phyloP scores from a whole-genome alignment of 2,329 filamentous ascomycete species.

The Alternaria viburni region DNA sequence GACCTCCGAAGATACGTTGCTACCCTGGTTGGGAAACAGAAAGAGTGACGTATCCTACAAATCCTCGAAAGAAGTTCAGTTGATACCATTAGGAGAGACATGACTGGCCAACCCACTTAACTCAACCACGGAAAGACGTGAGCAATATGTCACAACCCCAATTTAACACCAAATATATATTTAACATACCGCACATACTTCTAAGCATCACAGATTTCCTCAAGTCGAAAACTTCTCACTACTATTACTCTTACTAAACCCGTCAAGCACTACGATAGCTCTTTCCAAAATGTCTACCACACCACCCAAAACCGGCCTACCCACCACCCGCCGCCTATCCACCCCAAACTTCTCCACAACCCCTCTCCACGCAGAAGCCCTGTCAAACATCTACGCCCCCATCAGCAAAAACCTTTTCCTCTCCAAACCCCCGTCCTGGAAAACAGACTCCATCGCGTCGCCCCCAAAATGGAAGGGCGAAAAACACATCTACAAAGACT shows the following conservation, averaged over 20 bases:
- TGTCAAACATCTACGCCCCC: not conserved
- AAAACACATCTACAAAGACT: not conserved
- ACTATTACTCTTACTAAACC: rapidly evolving
- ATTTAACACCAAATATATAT: not conserved
- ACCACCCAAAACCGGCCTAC: not conserved
- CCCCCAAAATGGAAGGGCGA: not conserved
- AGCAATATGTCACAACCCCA: not conserved
- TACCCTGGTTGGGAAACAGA: not conserved
- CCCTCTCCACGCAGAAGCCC: not conserved
- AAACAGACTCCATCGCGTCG: not conserved
- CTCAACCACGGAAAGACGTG: not conserved
- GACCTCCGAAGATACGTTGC: not conserved
- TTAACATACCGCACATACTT: not conserved
- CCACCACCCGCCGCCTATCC: not conserved
- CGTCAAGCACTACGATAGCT: not conserved
- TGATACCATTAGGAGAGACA: not conserved
- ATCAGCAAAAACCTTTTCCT: not conserved
- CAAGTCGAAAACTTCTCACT: not conserved
- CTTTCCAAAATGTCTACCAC: not conserved
- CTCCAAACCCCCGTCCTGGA: not conserved
- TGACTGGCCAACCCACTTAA: not conserved
- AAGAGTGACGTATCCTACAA: not conserved
- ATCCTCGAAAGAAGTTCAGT: not conserved
- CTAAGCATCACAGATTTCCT: not conserved
- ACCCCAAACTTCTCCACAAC: not conserved